phyloP scores from a whole-genome alignment of 345 rosid genomes.

The Hirschfeldia incana region DNA sequence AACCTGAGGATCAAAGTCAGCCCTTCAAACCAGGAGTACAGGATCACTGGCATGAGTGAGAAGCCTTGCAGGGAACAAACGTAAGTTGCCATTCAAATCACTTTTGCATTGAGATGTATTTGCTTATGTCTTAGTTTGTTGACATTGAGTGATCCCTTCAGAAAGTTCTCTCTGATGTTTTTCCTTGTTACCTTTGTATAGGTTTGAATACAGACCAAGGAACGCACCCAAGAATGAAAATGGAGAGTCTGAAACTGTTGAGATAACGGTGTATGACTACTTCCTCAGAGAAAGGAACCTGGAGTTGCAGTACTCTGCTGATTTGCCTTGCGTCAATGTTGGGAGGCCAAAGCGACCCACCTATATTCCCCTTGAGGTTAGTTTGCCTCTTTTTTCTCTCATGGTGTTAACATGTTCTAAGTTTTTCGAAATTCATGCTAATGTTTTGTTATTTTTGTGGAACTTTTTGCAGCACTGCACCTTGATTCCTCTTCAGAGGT shows the following conservation, averaged over 20 bases:
- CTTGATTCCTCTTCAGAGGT: conserved; percentile 89
- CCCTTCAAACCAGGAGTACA: conserved; percentile 80
- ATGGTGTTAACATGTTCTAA: not conserved
- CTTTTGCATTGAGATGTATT: not conserved
- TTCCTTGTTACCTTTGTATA: conserved; percentile 34
- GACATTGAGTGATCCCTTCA: conserved; percentile 2
- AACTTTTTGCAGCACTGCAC: conserved; percentile 57
- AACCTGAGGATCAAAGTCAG: conserved; percentile 68
- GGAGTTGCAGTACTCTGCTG: conserved; percentile 54
- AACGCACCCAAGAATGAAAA: conserved; percentile 37
- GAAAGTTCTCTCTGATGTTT: not conserved
- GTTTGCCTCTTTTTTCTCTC: not conserved
- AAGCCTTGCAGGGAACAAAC: conserved; percentile 52
- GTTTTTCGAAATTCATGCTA: not conserved
- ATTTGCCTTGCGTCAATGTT: conserved; percentile 69
- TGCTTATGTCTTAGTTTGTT: not conserved
- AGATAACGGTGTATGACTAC: conserved; percentile 73
- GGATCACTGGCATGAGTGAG: conserved; percentile 83
- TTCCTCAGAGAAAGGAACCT: conserved; percentile 59
- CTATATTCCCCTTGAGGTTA: conserved; percentile 59
- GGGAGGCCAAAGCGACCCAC: conserved; percentile 79
- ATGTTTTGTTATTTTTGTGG: conserved; percentile 10
- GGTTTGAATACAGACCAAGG: conserved; percentile 63
- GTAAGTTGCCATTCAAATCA: conserved; percentile 39
- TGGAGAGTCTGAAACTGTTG: conserved; percentile 51